Percentiles rank a stretch among this genome's conserved stretches.
Conservation (phyloP, 352 stramenopile species). For the Phytophthora sp. region DNA sequence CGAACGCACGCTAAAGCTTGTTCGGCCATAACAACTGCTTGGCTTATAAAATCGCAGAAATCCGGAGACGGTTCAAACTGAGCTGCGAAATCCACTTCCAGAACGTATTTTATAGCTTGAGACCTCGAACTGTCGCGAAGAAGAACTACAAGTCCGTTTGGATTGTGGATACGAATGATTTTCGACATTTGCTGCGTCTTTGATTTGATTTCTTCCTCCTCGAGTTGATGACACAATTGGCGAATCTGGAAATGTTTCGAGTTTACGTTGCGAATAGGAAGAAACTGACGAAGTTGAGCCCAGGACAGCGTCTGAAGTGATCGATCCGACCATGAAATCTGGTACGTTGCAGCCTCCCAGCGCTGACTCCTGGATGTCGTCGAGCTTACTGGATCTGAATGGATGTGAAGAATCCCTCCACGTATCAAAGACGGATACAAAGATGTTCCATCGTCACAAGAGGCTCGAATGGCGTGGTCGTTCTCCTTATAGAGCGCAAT, state of each 20-base stretch:
- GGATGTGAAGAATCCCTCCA: conserved; percentile 29
- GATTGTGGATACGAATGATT: conserved; percentile 6
- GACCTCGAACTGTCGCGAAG: conserved; percentile 38
- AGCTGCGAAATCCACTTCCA: conserved; percentile 51
- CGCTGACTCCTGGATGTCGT: background rate
- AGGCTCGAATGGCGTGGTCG: conserved; percentile 20
- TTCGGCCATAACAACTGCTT: conserved; percentile 46
- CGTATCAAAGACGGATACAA: conserved; percentile 18
- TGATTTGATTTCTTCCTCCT: conserved; percentile 9
- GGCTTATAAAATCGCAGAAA: conserved; percentile 36
- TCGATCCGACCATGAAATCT: conserved; percentile 61
- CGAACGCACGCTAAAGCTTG: conserved; percentile 58
- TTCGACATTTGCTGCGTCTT: background rate
- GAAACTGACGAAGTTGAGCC: conserved; percentile 54
- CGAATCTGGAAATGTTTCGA: conserved; percentile 68
- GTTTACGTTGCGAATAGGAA: conserved; percentile 75
- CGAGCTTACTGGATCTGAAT: background rate
- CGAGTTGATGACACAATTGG: conserved; percentile 24
- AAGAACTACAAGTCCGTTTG: conserved; percentile 43
- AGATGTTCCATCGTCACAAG: conserved; percentile 5
- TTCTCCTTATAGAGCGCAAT: conserved; percentile 64
- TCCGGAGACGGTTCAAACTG: conserved; percentile 23
- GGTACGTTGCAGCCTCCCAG: conserved; percentile 60
- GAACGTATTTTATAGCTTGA: conserved; percentile 37
- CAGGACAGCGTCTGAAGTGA: conserved; percentile 56